Evolutionary conservation across 2,329 filamentous ascomycete species (phyloP).

Genomic region (Fusarium protoensiforme): DNA sequence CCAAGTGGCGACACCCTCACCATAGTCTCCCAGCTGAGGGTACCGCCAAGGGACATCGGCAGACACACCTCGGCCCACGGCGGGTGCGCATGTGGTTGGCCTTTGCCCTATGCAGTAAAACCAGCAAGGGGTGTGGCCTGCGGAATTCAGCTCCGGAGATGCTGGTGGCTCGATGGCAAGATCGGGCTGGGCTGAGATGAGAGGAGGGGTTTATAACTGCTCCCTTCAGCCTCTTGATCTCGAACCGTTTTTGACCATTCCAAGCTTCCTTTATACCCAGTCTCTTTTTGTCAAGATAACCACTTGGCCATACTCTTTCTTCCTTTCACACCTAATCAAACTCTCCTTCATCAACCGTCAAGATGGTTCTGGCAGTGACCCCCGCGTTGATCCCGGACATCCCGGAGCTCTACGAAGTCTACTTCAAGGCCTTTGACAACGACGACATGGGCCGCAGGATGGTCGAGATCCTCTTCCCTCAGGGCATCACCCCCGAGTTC

Average conservation of each 20-base stretch:
- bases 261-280: neutral
- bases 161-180: neutral
- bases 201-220: neutral
- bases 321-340: neutral
- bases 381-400: slow-evolving; percentile 60
- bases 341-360: neutral
- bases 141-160: neutral
- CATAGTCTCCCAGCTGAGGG: neutral
- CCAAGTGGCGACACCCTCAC: neutral
- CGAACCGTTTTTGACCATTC: neutral
- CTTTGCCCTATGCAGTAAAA: neutral
- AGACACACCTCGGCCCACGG: neutral
- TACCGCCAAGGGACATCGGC: neutral
- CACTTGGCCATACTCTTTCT: neutral
- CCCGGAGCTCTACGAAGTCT: slow-evolving; percentile 57
- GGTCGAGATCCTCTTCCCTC: slow-evolving; percentile 55
- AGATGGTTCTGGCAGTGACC: slow-evolving; percentile 54
- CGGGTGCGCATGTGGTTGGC: neutral
- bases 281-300: neutral
- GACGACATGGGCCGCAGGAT: slow-evolving; percentile 53
- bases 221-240: neutral
- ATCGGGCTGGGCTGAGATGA: neutral
- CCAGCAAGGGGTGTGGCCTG: neutral
- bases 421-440: slow-evolving; percentile 57
- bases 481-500: slow-evolving; percentile 50